Percentiles rank a stretch among this genome's conserved stretches.
phyloP scores from a whole-genome alignment of 2,329 filamentous ascomycete species.

The Trichophaea hybrida region DNA sequence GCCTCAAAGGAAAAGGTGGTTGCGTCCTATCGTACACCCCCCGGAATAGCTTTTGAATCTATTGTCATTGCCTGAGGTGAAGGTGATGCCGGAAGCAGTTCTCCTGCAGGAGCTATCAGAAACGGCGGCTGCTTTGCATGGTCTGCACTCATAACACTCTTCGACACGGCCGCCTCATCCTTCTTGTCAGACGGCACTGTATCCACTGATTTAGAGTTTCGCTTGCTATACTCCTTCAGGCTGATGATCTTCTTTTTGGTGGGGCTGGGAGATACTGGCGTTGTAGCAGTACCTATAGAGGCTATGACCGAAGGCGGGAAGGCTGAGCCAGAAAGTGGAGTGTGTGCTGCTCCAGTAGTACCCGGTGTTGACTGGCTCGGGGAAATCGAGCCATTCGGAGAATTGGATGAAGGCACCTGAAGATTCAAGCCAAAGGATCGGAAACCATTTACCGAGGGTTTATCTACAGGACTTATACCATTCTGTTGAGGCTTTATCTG shows the following conservation, averaged over 20 bases:
- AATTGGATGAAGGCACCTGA: conserved; percentile 15
- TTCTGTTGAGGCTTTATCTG: conserved; percentile 1
- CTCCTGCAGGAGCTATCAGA: not conserved
- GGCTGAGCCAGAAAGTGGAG: not conserved
- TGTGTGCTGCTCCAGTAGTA: not conserved
- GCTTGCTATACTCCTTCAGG: conserved; percentile 20
- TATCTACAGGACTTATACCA: conserved; percentile 3
- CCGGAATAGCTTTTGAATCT: conserved; percentile 3
- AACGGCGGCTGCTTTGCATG: not conserved
- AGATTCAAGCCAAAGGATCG: conserved; percentile 17
- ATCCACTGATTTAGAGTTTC: conserved; percentile 12
- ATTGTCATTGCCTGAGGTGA: not conserved
- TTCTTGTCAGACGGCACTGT: conserved; percentile 5
- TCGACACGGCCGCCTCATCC: conserved; percentile 3
- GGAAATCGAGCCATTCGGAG: not conserved
- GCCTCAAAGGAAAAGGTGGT: not conserved
- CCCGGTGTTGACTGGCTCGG: conserved; percentile 1
- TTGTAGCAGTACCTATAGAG: conserved; percentile 5
- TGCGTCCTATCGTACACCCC: conserved; percentile 12
- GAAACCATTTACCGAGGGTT: conserved; percentile 12
- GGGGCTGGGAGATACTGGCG: conserved; percentile 14
- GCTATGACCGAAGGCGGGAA: conserved; percentile 7
- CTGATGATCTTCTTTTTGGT: conserved; percentile 21
- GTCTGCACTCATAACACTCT: not conserved
- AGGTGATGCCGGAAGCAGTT: conserved; percentile 1